A percentile compares a stretch with the other conserved stretches of the same genome.
Conservation (phyloP, 768 basidiomycete species). For the Mycena kentingensis region DNA sequence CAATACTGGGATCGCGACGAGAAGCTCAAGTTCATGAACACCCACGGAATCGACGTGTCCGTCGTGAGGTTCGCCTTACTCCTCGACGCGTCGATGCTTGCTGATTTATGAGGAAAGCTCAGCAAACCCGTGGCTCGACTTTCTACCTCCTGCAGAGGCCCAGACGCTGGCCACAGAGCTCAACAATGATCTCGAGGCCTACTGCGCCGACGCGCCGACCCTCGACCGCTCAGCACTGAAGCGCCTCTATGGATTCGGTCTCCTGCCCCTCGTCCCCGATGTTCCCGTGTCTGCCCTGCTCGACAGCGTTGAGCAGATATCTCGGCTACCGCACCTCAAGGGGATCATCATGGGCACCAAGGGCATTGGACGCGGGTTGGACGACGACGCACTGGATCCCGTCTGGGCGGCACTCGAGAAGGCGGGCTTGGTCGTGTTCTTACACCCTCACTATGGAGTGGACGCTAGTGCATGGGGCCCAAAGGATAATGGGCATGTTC, state of each 20-base stretch:
- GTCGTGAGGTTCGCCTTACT: constrained; percentile 66
- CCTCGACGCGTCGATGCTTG: neutral
- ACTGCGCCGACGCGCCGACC: constrained; percentile 67
- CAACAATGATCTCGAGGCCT: constrained; percentile 77
- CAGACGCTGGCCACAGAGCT: constrained; percentile 65
- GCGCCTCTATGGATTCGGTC: constrained; percentile 81
- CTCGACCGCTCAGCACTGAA: constrained; percentile 44
- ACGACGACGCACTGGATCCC: constrained; percentile 76
- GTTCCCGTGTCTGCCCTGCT: constrained; percentile 58
- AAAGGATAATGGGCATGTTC: constrained; percentile 81
- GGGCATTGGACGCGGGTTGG: constrained; percentile 77
- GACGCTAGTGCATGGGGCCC: constrained; percentile 74
- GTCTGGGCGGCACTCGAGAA: constrained; percentile 79
- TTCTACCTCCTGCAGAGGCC: constrained; percentile 70
- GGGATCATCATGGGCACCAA: constrained; percentile 81
- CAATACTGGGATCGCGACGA: constrained; percentile 83
- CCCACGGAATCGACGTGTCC: constrained; percentile 76
- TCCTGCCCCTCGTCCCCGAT: constrained; percentile 78
- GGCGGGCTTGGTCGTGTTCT: constrained; percentile 72
- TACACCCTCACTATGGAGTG: constrained; percentile 88
- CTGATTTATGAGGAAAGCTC: constrained; percentile 45
- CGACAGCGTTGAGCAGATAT: constrained; percentile 67
- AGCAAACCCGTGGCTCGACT: constrained; percentile 93
- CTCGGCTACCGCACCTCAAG: constrained; percentile 63
- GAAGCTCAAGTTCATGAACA: constrained; percentile 85